Conservation (phyloP, 2,329 filamentous ascomycete species). For the Bipolaris oryzae region DNA sequence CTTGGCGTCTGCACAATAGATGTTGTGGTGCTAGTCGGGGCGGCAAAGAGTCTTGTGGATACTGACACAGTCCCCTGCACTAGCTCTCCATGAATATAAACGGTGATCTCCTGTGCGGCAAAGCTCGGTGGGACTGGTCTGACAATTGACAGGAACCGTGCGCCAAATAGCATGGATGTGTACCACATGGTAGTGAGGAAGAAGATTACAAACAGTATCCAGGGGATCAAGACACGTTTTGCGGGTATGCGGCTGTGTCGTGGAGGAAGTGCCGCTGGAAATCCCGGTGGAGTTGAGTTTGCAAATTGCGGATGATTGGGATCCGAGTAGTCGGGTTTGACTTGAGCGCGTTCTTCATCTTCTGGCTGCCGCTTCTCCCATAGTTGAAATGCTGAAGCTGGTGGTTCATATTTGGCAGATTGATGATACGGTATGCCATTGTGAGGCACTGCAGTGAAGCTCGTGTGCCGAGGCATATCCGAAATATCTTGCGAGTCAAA, state of each 20-base stretch:
- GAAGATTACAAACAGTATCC: conserved; percentile 32
- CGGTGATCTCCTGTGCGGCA: conserved; percentile 21
- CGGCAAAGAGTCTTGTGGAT: background rate
- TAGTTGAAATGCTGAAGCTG: background rate
- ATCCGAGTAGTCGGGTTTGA: conserved; percentile 16
- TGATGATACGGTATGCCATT: conserved; percentile 1
- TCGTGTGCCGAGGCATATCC: conserved; percentile 2
- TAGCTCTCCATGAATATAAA: conserved; percentile 23
- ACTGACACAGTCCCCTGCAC: conserved; percentile 3
- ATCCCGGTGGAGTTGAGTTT: conserved; percentile 2
- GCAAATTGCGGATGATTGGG: conserved; percentile 18
- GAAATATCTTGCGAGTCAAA: conserved; percentile 9
- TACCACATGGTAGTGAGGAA: conserved; percentile 32
- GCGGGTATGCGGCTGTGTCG: conserved; percentile 11
- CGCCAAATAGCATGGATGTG: conserved; percentile 29
- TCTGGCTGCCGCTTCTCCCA: background rate
- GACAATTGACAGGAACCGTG: conserved; percentile 22
- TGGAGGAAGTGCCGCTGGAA: conserved; percentile 1
- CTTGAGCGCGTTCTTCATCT: conserved; percentile 1
- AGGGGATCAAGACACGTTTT: conserved; percentile 28
- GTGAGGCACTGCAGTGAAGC: background rate
- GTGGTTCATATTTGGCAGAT: background rate
- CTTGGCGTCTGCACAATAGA: background rate
- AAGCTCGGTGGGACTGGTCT: conserved; percentile 12
- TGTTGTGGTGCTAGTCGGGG: background rate